Evolutionary conservation across 2,329 filamentous ascomycete species (phyloP), one percentile per base, ranked within the genome.

Genomic region (Botrytis byssoidea): DNA sequence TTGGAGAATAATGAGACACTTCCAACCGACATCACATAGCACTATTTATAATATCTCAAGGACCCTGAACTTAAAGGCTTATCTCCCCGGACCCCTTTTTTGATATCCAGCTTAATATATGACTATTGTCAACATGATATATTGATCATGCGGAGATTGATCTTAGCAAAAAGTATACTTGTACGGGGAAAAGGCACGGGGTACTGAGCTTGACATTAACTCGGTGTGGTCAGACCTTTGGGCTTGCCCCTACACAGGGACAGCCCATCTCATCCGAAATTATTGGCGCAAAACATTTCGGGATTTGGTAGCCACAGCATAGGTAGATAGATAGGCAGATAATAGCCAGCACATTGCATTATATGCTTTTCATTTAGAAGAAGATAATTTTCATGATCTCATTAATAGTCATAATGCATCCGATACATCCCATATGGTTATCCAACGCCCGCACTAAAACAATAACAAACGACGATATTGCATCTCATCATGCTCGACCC

Each of bases 351-450:
- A 68, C 20, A n/a, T 68, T 55, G 48, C 37, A 25, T 69, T 64
- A 14, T 6, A 40, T 32, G 8, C 10, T 20, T 5, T 7, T 48
- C 25, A 25, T 16, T 5, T 22, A 18, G 51, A 44, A 10, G 6
- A 37, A 1, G 29, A 55, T 65, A 55, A 48, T 35, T 18, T 71
- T 18, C 71, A 69, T 72, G 69, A 59, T 55, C 32, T 76, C 75
- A 74, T 77, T 75, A 74, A 75, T 72, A 60, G 67, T 77, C 75
- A 65, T 77, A 40, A 76, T 73, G 71, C 71, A 63, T 72, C 64
- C 44, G 22, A 67, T 48, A 35, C 18, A 66, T 46, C 61, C 40
- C 29, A 37, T 14, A 55, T 14, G n/a, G 29, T 32, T 67, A 46
- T 59, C 63, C 42, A 65, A 57, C 32, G 40, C 57, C 29, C 18